A percentile compares a stretch with the other conserved stretches of the same genome.
phyloP scores from a whole-genome alignment of 2,329 filamentous ascomycete species.

The Bisporella sp. region DNA sequence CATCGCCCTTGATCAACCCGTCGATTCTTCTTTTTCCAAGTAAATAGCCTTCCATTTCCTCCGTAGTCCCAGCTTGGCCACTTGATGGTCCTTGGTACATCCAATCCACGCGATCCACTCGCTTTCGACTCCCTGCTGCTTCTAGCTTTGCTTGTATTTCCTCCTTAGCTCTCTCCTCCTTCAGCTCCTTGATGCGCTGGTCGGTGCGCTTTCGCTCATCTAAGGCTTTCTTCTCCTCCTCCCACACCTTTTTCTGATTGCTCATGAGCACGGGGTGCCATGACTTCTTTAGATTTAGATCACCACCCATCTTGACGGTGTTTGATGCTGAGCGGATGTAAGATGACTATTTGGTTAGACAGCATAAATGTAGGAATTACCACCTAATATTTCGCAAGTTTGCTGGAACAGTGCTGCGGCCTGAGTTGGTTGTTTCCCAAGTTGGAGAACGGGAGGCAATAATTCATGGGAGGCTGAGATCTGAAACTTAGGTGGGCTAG shows the following conservation, averaged over 20 bases:
- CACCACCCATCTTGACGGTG: conserved; percentile 71
- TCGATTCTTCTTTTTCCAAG: conserved; percentile 91
- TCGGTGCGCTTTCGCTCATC: conserved; percentile 93
- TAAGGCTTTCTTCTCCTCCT: conserved; percentile 85
- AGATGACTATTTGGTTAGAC: too few species aligned
- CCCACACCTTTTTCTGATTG: conserved; percentile 87
- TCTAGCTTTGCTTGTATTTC: conserved; percentile 88
- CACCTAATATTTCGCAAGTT: too few species aligned
- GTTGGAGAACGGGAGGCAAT: too few species aligned
- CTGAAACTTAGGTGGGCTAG: too few species aligned
- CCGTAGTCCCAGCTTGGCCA: conserved; percentile 67
- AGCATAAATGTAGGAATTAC: too few species aligned
- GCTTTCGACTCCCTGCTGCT: conserved; percentile 74
- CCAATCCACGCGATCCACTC: conserved; percentile 85
- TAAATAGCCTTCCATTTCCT: conserved; percentile 91
- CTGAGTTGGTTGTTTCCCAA: too few species aligned
- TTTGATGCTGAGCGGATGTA: neutral
- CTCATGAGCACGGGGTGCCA: conserved; percentile 88
- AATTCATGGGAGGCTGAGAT: too few species aligned
- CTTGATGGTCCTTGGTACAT: conserved; percentile 89
- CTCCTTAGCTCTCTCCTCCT: conserved; percentile 87
- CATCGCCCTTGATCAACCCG: conserved; percentile 73
- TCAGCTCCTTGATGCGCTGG: conserved; percentile 84
- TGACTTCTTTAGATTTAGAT: conserved; percentile 91
- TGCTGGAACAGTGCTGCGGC: too few species aligned